Conservation (phyloP, 306 rosid genomes). For the Mimosa bimucronata region DNA sequence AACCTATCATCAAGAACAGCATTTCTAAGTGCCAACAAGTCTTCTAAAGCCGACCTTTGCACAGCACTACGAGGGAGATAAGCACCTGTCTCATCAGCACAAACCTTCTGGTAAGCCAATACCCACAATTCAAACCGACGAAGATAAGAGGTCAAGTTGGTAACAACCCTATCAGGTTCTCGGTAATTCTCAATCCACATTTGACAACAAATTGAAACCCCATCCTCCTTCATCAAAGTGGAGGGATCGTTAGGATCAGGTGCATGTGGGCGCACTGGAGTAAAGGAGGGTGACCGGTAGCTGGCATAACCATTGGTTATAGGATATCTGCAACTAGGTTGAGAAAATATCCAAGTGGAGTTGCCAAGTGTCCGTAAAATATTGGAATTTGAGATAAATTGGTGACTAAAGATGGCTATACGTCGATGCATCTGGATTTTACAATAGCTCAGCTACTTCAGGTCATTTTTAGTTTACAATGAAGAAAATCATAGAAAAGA, state of each 20-base stretch:
- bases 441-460: conserved; percentile 25
- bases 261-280: conserved; percentile 48
- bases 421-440: conserved; percentile 61
- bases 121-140: conserved; percentile 89
- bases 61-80: conserved; percentile 69
- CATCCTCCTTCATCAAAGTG: conserved; percentile 70
- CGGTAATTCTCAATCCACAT: conserved; percentile 89
- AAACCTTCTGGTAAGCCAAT: conserved; percentile 84
- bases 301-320: conserved; percentile 32
- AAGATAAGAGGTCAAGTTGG: conserved; percentile 67
- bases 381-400: conserved; percentile 35
- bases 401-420: conserved; percentile 53
- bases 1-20: conserved; percentile 79
- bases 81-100: conserved; percentile 82
- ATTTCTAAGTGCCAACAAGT: conserved; percentile 80
- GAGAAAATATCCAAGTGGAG: conserved; percentile 28
- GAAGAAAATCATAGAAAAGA: not conserved
- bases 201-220: conserved; percentile 64
- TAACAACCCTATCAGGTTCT: conserved; percentile 59
- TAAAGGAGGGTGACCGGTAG: conserved; percentile 40
- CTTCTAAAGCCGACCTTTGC: conserved; percentile 63
- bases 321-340: conserved; percentile 32
- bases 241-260: conserved; percentile 74
- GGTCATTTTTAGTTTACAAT: conserved; percentile 41
- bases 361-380: conserved; percentile 29